Conservation (phyloP, 1,139 yeast species). For the Kodamaea sp. region DNA sequence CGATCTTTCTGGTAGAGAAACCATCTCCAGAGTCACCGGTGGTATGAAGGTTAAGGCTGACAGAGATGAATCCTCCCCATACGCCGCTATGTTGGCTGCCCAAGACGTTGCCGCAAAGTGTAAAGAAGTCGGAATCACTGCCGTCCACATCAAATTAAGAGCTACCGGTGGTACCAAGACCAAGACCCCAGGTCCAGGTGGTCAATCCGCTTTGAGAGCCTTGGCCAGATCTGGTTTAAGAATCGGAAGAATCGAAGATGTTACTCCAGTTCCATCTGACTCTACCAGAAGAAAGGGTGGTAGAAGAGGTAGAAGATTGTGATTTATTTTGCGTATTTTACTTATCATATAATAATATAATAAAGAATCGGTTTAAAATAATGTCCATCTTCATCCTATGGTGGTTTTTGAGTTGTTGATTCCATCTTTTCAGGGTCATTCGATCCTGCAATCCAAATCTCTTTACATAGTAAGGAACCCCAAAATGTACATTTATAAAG, state of each 20-base stretch:
- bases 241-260: constrained; percentile 99
- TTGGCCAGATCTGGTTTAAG: constrained; percentile 99
- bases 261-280: constrained; percentile 99
- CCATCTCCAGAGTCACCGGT: constrained; percentile 99
- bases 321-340: constrained; percentile 30
- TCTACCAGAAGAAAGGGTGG: constrained; percentile 99
- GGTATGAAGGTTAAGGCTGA: constrained; percentile 99
- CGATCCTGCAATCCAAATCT: constrained; percentile 3
- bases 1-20: constrained; percentile 99
- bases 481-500: constrained; percentile 14
- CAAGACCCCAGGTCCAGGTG: constrained; percentile 99
- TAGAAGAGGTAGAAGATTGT: constrained; percentile 99
- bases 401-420: background rate
- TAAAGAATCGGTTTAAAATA: constrained; percentile 11
- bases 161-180: constrained; percentile 99
- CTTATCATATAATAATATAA: constrained; percentile 11
- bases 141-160: constrained; percentile 99
- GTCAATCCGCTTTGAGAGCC: constrained; percentile 99
- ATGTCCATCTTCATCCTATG: constrained; percentile 6
- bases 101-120: constrained; percentile 99
- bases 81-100: constrained; percentile 99
- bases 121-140: constrained; percentile 99
- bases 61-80: constrained; percentile 99
- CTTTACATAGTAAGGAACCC: constrained; percentile 10
- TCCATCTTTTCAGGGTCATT: constrained; percentile 1